Percentiles rank a stretch among this genome's conserved stretches.
Conservation (phyloP, 768 basidiomycete genomes). For the Mrakia blollopis region DNA sequence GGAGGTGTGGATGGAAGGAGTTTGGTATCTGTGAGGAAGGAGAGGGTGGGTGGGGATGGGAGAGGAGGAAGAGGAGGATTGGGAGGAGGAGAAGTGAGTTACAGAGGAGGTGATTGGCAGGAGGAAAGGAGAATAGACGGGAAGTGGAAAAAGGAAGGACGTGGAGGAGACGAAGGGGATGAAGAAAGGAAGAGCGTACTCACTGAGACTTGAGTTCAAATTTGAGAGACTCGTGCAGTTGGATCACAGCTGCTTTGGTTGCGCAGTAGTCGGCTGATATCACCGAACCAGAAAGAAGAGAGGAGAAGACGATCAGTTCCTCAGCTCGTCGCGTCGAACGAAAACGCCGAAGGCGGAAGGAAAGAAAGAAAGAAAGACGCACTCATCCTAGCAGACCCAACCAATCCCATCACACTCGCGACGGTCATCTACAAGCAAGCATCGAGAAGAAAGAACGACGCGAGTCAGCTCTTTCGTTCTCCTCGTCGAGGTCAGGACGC, state of each 20-base stretch:
- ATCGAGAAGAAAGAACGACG: background rate
- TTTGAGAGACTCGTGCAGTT: slow-evolving; percentile 75
- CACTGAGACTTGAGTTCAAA: slow-evolving; percentile 58
- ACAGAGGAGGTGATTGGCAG: too few species aligned
- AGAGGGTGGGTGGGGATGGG: slow-evolving; percentile 62
- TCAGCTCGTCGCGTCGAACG: slow-evolving; percentile 19
- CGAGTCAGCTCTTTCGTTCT: slow-evolving; percentile 10
- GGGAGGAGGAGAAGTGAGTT: background rate
- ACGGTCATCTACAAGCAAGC: slow-evolving; percentile 64
- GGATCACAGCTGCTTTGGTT: slow-evolving; percentile 82
- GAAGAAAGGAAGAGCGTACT: background rate
- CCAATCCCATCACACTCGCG: slow-evolving; percentile 66
- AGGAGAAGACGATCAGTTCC: slow-evolving; percentile 26
- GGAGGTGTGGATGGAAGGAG: slow-evolving; percentile 66
- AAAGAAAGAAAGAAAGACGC: slow-evolving; percentile 41
- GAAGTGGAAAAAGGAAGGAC: too few species aligned
- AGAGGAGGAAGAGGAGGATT: background rate
- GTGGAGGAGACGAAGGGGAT: background rate
- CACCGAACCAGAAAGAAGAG: background rate
- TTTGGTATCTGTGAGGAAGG: background rate
- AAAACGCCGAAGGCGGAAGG: slow-evolving; percentile 8
- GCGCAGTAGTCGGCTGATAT: slow-evolving; percentile 76
- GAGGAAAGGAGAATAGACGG: too few species aligned
- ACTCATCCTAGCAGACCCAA: slow-evolving; percentile 73
- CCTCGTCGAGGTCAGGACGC: background rate